Evolutionary conservation across 2,329 filamentous ascomycete species (phyloP), one percentile per base, ranked within the genome.

Genomic region (Exophiala sp.): DNA sequence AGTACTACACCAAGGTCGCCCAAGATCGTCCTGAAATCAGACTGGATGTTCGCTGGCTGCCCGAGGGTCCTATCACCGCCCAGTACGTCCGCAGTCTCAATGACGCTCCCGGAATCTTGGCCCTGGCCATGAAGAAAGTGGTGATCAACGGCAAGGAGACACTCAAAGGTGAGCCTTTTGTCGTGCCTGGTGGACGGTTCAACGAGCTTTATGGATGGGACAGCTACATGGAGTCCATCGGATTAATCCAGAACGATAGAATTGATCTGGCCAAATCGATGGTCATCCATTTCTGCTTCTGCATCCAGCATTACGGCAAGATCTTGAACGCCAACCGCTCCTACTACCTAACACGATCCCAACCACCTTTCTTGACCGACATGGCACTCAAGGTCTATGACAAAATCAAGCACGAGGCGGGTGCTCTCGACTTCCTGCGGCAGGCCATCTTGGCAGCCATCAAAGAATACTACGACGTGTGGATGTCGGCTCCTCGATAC

Each of bases 191-290:
- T 52, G 93, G 93, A 19, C 82, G 93, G 23, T 98, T 98, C 81
- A 98, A 98, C 69, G 93, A 98, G 68, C 72, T 98, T 18, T 98
- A 98, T 66, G 91, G 91, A 40, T 98, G 93, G 93, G 93, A 98
- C 70, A 96, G 89, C 66, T 98, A 97, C 73, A 97, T 98, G 89
- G 88, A 91, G 67, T 93, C 91, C 3, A 75, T 97, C 2, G 93
- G 93, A 14, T 77, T 98, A 51, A 74, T 97, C 52, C 81, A 88
- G 60, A 88, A 91, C 64, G 86, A 93, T 65, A 83, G 87, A 52
- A 82, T 88, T 18, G 82, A 96, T 62, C 73, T 97, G 48, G 89
- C 89, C 59, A 95, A 96, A 73, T 80, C 85, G 43, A 97, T 98
- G 88, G 90, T 97, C 44, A 76, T 80, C 62, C 95, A 98, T 72